phyloP scores from a whole-genome alignment of 2,329 filamentous ascomycete species.

The Stachybotrys echinatus region DNA sequence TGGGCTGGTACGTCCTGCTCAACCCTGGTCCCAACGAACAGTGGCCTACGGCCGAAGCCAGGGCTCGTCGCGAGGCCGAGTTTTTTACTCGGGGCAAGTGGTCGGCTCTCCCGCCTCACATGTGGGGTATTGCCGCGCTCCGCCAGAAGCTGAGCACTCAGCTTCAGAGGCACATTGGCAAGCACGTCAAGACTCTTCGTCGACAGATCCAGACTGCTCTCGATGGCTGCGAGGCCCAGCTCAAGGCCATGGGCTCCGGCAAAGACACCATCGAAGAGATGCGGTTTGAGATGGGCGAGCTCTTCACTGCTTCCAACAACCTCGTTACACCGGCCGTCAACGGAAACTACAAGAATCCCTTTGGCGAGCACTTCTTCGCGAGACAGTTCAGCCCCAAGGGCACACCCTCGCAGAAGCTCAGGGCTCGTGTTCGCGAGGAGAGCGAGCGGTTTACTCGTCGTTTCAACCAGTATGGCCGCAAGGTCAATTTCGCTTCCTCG shows the following conservation, averaged over 20 bases:
- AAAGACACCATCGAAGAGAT: slow-evolving; percentile 49
- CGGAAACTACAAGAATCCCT: slow-evolving; percentile 51
- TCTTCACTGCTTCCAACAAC: slow-evolving; percentile 47
- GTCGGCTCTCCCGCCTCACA: slow-evolving; percentile 38
- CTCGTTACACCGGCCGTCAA: slow-evolving; percentile 49
- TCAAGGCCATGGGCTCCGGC: slow-evolving; percentile 43
- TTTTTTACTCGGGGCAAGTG: slow-evolving; percentile 47
- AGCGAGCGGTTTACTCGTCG: slow-evolving; percentile 43
- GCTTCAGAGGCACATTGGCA: slow-evolving; percentile 46
- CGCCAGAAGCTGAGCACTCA: slow-evolving; percentile 44
- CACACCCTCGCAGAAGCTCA: slow-evolving; percentile 45
- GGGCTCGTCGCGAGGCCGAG: slow-evolving; percentile 35
- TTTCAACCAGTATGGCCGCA: slow-evolving; percentile 45
- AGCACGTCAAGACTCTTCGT: slow-evolving; percentile 44
- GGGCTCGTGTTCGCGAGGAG: slow-evolving; percentile 45
- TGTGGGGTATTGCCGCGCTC: slow-evolving; percentile 40
- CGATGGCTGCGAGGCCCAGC: slow-evolving; percentile 42
- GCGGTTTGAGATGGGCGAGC: slow-evolving; percentile 47
- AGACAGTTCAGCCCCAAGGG: slow-evolving; percentile 42
- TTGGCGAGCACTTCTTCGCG: slow-evolving; percentile 45
- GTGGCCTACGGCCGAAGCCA: slow-evolving; percentile 37
- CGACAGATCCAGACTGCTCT: slow-evolving; percentile 46
- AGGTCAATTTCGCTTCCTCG: slow-evolving; percentile 34
- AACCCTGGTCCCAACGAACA: slow-evolving; percentile 42
- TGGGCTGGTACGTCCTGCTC: slow-evolving; percentile 47